phyloP scores from a whole-genome alignment of 257 asterid genomes.

The Dorcoceras hygrometricum region DNA sequence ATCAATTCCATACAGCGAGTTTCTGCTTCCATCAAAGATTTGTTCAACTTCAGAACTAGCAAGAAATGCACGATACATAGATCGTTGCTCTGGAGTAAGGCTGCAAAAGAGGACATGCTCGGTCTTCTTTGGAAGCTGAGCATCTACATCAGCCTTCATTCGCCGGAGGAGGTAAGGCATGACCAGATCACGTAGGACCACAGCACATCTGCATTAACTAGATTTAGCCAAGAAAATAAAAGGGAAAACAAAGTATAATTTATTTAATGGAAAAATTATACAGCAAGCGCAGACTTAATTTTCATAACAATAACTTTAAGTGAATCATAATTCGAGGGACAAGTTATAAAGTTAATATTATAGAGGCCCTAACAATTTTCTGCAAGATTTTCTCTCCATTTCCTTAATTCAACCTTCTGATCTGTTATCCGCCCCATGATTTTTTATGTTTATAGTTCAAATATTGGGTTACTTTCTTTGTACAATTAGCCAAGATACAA shows the following conservation, averaged over 20 bases:
- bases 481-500: not conserved
- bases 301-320: slow-evolving; percentile 7
- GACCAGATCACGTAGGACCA: slow-evolving; percentile 89
- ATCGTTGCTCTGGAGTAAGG: slow-evolving; percentile 80
- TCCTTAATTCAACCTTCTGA: not conserved
- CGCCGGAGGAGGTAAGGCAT: slow-evolving; percentile 99
- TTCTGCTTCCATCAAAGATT: slow-evolving; percentile 82
- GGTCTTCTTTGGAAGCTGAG: slow-evolving; percentile 88
- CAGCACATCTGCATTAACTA: slow-evolving; percentile 75
- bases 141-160: slow-evolving; percentile 91
- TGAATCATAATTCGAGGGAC: slow-evolving; percentile 3
- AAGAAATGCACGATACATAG: slow-evolving; percentile 91
- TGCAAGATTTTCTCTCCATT: not conserved
- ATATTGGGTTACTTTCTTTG: not conserved
- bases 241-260: slow-evolving; percentile 10
- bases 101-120: slow-evolving; percentile 98
- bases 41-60: slow-evolving; percentile 98
- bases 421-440: slow-evolving; percentile 11
- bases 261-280: slow-evolving; percentile 7
- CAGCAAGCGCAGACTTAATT: slow-evolving; percentile 2
- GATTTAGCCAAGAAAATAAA: slow-evolving; percentile 18
- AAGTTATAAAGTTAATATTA: not conserved
- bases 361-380: too few relatives aligned
- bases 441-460: slow-evolving; percentile 17
- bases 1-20: slow-evolving; percentile 89